These are phyloP conservation scores for Anisogramma anomala DNA, from an alignment of 2,329 filamentous ascomycete species.

Conservation along the genomic window DNA sequence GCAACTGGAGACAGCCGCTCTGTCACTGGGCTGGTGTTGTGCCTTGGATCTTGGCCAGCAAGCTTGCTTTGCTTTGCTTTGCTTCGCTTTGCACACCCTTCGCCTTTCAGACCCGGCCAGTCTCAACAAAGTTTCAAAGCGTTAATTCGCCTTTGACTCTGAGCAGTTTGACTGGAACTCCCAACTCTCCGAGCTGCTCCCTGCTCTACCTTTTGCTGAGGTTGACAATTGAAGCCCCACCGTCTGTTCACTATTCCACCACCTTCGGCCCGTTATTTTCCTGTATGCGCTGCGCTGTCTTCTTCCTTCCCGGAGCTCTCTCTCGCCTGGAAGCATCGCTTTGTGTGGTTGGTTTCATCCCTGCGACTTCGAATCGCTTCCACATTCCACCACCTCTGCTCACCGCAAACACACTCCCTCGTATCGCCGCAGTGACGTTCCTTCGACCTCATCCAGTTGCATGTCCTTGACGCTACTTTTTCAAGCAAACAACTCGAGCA, in stretches of 20 bases:
- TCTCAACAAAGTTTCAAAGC: conserved; percentile 11
- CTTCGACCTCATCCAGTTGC: conserved; percentile 1
- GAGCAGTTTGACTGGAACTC: background rate
- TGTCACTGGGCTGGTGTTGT: conserved; percentile 2
- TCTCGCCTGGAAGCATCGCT: conserved; percentile 7
- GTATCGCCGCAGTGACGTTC: conserved; percentile 11
- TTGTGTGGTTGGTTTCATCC: conserved; percentile 2
- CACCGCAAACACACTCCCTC: conserved; percentile 3
- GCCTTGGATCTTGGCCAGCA: conserved; percentile 8
- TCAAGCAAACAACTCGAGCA: conserved; percentile 6
- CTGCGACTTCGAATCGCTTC: conserved; percentile 6
- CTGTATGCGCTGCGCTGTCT: background rate
- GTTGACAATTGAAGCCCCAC: conserved; percentile 3
- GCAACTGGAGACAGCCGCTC: too few species aligned
- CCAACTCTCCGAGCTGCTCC: background rate
- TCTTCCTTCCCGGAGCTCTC: background rate
- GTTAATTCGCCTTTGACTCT: conserved; percentile 14
- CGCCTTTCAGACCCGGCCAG: conserved; percentile 6
- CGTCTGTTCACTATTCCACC: too few species aligned
- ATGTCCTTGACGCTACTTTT: conserved; percentile 1
- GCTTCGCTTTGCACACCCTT: conserved; percentile 2
- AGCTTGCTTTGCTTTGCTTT: background rate
- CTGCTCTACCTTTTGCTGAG: background rate
- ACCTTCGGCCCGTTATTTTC: background rate
- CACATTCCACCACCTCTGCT: conserved; percentile 1